Evolutionary conservation across 331 rosid genomes (phyloP), one percentile per base, ranked within the genome.

Genomic region (Pyrus hybrid): DNA sequence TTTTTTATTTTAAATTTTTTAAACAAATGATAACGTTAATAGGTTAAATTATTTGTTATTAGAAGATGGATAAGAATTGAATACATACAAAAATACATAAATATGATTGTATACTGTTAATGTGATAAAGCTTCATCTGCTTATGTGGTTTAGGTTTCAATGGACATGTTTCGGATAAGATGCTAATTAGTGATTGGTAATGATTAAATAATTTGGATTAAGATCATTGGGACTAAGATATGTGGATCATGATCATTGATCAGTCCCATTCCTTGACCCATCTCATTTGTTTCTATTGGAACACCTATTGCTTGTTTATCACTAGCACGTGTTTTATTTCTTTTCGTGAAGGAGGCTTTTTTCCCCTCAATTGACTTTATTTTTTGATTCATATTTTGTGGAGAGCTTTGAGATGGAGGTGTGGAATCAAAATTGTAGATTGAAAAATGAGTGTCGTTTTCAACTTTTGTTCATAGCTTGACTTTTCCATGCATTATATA

Each of bases 11-110:
- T 33, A 28, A 28, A 6, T 29, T 29, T 29, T 29, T 29, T 30
- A 4, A 0, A 35, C 12, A 37, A 37, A 37, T 0, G 13, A 37
- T 37, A 37, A 0, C 0, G 0, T 37, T 2, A 37, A 0, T 9
- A 9, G 3, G 0, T 37, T 37, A 37, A 37, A 37, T 37, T 3
- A 10, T 37, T 37, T 8, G 4, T 37, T 37, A 37, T 37, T 37
- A 10, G 0, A 9, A 37, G 1, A 37, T 37, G 1, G 4, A 0
- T 37, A 10, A 9, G 4, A 9, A 37, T 10, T 4, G 0, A 37
- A 37, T 1, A 2, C 45, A 37, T 3, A 37, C 13, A 10, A 37
- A 37, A 37, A 37, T 37, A 37, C 43, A 35, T 35, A 35, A 35
- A 35, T 35, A 35, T 35, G 4, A 8, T 35, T 35, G 43, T 35